A percentile compares a stretch with the other conserved stretches of the same genome.
These are phyloP conservation scores for Hypsizygus marmoreus DNA, from an alignment of 768 basidiomycete genomes.

Conservation along the genomic window DNA sequence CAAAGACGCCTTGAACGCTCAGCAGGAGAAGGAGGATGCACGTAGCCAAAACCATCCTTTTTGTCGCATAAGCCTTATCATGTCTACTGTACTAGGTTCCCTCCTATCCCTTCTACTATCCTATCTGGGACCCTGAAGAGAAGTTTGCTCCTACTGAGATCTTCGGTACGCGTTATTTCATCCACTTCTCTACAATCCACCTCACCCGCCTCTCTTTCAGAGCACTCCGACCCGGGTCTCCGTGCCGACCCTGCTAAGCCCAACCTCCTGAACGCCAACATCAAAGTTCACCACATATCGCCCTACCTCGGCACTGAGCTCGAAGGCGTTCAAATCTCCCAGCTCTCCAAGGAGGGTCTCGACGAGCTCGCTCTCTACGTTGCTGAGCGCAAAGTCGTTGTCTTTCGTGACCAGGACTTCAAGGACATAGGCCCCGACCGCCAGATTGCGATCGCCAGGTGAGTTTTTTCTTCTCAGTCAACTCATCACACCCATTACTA, in stretches of 20 bases:
- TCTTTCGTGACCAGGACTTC: conserved; percentile 65
- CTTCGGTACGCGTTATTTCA: conserved; percentile 35
- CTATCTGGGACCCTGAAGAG: conserved; percentile 46
- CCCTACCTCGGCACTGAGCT: conserved; percentile 57
- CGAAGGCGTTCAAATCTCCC: conserved; percentile 52
- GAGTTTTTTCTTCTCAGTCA: too few species aligned
- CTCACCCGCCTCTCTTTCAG: not conserved
- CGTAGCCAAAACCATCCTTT: too few species aligned
- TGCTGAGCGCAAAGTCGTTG: conserved; percentile 53
- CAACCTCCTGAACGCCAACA: conserved; percentile 46
- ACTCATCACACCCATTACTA: too few species aligned
- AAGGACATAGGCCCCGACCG: conserved; percentile 54
- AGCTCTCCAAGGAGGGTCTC: conserved; percentile 51
- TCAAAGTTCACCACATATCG: conserved; percentile 40
- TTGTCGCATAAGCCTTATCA: too few species aligned
- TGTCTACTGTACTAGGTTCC: too few species aligned
- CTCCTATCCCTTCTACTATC: conserved; percentile 52
- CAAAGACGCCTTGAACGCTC: too few species aligned
- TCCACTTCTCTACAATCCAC: not conserved
- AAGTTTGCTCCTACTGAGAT: conserved; percentile 52
- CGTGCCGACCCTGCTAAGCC: conserved; percentile 55
- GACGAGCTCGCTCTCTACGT: conserved; percentile 54
- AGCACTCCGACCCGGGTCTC: conserved; percentile 37
- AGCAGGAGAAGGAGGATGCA: too few species aligned
- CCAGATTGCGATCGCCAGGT: conserved; percentile 55